Conservation (phyloP, 1,284 basidiomycete genomes). For the Veloboletus limbatus region DNA sequence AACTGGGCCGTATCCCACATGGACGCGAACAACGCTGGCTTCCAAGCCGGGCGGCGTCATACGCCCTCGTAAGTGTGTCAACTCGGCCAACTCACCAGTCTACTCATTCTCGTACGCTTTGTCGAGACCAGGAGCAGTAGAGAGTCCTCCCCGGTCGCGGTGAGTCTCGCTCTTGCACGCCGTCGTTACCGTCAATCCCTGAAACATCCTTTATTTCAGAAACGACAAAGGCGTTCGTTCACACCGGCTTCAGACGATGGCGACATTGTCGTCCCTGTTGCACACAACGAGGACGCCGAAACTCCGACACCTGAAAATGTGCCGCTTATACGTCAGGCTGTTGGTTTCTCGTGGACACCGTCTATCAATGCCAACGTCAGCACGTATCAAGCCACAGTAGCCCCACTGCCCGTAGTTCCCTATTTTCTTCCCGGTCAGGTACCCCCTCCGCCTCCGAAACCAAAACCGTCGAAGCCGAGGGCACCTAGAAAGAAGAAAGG, state of each 20-base stretch:
- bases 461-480: slow-evolving; percentile 26
- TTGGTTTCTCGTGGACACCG: slow-evolving; percentile 46
- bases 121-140: slow-evolving; percentile 48
- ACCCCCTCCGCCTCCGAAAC: slow-evolving; percentile 32
- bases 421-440: slow-evolving; percentile 54
- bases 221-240: slow-evolving; percentile 43
- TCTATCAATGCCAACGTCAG: slow-evolving; percentile 29
- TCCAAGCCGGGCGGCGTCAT: slow-evolving; percentile 21
- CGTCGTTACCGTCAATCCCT: not conserved
- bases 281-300: slow-evolving; percentile 42
- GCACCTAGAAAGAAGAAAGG: slow-evolving; percentile 28
- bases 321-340: slow-evolving; percentile 54
- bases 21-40: slow-evolving; percentile 15
- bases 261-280: slow-evolving; percentile 36
- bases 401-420: slow-evolving; percentile 24
- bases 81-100: not conserved
- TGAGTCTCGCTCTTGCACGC: slow-evolving; percentile 24
- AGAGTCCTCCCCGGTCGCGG: slow-evolving; percentile 49
- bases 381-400: slow-evolving; percentile 46
- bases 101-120: slow-evolving; percentile 6
- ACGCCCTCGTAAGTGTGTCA: slow-evolving; percentile 22
- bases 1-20: slow-evolving; percentile 11
- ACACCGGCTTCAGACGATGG: slow-evolving; percentile 53
- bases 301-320: slow-evolving; percentile 44
- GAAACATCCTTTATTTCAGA: slow-evolving; percentile 20